Evolutionary conservation across 495 filamentous ascomycete species (phyloP), one percentile per base, ranked within the genome.

Genomic region (Penicillium pulvis): DNA sequence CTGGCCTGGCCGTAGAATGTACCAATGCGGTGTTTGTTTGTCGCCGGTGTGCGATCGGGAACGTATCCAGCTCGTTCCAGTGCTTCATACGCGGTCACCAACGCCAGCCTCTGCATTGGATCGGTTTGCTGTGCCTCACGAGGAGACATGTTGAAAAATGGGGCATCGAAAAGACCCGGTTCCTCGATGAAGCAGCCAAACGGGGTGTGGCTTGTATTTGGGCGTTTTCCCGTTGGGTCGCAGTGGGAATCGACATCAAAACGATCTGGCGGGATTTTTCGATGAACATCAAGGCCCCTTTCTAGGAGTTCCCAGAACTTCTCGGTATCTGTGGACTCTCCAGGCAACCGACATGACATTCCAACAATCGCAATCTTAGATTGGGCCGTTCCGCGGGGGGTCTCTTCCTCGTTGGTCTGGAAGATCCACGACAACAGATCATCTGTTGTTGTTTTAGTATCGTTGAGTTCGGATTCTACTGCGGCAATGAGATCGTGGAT

Each of bases 1-100:
- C 84, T 87, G 0, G 89, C 88, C 66, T 91, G 86, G 17, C 90
- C 90, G 65, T 90, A 90, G 61, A 89, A 93, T 16, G 86, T 89
- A 8, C 87, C 90, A 45, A 93, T 85, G 1, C 90, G 83, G 57
- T 88, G 11, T 11, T 31, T 20, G 2, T 52, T 10, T 5, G 48
- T 59, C 1, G 58, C 49, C 11, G 53, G 39, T 2, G 53, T 57
- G 7, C 56, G 56, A 6, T 54, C 53, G 2, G 51, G 26, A 1
- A 45, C 52, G 80, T 20, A 65, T 0, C 91, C 91, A 24, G 87
- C 84, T 80, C 86, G 85, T 64, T 95, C 89, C 10, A 93, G 77
- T 0, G 91, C 91, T 64, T 91, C 89, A 56, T 92, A 92, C 0
- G 86, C 84, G 3, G 86, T 89, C 11, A 84, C 80, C n/a, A 95